Evolutionary conservation across 257 asterid species (phyloP), one percentile per base, ranked within the genome.

Genomic region (Echites panduratus): DNA sequence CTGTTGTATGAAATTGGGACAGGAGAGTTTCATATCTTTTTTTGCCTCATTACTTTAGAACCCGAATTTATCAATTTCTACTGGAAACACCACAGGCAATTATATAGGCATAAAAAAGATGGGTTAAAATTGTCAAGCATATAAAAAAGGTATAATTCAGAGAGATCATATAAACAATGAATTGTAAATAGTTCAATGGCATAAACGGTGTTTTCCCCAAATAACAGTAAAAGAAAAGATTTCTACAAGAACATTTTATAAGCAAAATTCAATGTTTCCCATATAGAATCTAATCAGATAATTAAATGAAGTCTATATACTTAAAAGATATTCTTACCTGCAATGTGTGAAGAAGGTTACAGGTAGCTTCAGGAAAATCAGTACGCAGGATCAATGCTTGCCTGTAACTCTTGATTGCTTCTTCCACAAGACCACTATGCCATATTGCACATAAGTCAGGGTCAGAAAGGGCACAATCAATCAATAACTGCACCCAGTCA

Each of bases 341-440:
- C 78, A 95, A 81, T 26, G 98, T 90, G 82, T 95, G 99, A 68
- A 95, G 99, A 80, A 95, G 99, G 83, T 95, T 95, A 76, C 97
- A 90, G 22, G 98, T 92, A 41, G 98, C 98, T 91, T 95, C 99
- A 4, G 98, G 98, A 78, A 95, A 95, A 81, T 95, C 98, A 50
- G 98, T 86, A 54, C 99, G 96, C 80, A 89, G 78, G 78, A 81
- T 44, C 88, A 95, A 88, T 22, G 99, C 96, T 79, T 95, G 94
- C 81, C 83, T 88, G 74, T 92, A 95, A 84, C 99, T 90, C 88
- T 88, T 92, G 68, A 92, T 89, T 16, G 99, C 99, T 82, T 87
- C 87, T 84, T 95, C 99, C 62, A 89, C 96, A 68, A 63, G 96
- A 78, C 96, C 92, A 79, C 99, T 95, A 85, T 81, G 82, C 86